Conservation (phyloP, 305 asterid species). For the Petunia hybrid region DNA sequence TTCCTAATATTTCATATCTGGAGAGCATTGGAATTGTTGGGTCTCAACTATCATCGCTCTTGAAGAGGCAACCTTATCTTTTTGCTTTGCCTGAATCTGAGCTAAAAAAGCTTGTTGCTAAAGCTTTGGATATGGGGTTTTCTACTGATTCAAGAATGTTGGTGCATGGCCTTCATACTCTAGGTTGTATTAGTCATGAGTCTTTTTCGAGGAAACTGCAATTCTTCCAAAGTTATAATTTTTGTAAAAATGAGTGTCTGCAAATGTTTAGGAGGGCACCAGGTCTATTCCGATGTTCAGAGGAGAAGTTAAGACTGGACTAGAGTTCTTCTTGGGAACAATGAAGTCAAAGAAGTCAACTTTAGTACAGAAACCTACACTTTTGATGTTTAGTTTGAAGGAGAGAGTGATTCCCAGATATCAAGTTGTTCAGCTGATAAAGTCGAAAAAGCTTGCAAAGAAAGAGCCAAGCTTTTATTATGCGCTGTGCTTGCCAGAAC, state of each 20-base stretch:
- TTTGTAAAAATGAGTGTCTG: constrained; percentile 41
- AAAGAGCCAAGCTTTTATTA: constrained; percentile 35
- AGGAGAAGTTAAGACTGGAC: constrained; percentile 37
- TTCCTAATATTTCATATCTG: constrained; percentile 37
- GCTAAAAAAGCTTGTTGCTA: constrained; percentile 38
- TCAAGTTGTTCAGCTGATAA: constrained; percentile 39
- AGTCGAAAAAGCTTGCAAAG: constrained; percentile 32
- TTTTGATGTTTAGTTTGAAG: constrained; percentile 43
- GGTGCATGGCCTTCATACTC: constrained; percentile 35
- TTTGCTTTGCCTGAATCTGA: constrained; percentile 27
- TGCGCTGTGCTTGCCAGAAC: constrained; percentile 32
- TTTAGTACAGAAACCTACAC: constrained; percentile 30
- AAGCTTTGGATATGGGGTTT: constrained; percentile 42
- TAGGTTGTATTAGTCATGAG: constrained; percentile 32
- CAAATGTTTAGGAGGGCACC: constrained; percentile 49
- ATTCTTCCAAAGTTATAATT: constrained; percentile 38
- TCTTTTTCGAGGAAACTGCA: constrained; percentile 32
- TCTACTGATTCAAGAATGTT: constrained; percentile 49
- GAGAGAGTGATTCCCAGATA: constrained; percentile 49
- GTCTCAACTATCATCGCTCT: constrained; percentile 32
- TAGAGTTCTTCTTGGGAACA: constrained; percentile 43
- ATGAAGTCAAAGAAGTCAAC: constrained; percentile 37
- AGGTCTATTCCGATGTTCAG: constrained; percentile 32
- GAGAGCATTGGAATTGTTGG: constrained; percentile 39
- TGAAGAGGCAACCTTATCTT: constrained; percentile 37